Base-by-base conservation (phyloP, 2,329 filamentous ascomycete species). In the Diaporthe humulicola region DNA sequence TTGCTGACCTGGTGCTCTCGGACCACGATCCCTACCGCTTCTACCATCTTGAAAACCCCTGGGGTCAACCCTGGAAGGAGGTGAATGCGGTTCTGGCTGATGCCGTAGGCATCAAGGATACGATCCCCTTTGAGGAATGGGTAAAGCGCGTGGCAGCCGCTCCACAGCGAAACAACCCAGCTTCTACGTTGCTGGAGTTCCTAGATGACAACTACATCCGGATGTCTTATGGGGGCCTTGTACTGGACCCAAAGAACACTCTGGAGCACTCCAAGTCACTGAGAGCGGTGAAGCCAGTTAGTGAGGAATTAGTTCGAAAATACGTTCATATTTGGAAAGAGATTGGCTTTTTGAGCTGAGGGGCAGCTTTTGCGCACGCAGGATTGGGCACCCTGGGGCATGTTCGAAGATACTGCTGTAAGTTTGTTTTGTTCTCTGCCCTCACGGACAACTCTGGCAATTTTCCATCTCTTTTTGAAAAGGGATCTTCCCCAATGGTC, bases 1-100 rank as follows among this genome's bases (percentile, higher is more conserved):
- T 82, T 28, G 75, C 67, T 1, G 82, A 84, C 22, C 74, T 83
- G n/a, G 57, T 40, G 36, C 60, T 79, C 3, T 25, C 9, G 52
- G n/a, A 19, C 36, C 57, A 40, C 3, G 14, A 12, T 8, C 71
- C 77, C 14, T 10, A 54, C 19, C 42, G 54, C 1, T 48, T 75
- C 4, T 75, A 75, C 5, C 70, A 75, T 10, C 38, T 75, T 15
- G 74, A 75, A n/a, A 73, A 69, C 10, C 70, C 70, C 3, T 38
- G 70, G 15, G 36, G 70, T 1, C 70, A 70, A 45, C 36, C 42
- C 2, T 75, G 74, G 74, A 56, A 40, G 61, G 57, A 60, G 36
- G 57, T 60, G 1, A 40, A 40, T 7, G 2, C 3, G 36, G 9
- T 60, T 1, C n/a, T 60, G 14, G 57, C 57, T 17, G 36, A 40